Evolutionary conservation across 495 filamentous ascomycete species (phyloP), one percentile per base, ranked within the genome.

Genomic region (Cercophora samala): DNA sequence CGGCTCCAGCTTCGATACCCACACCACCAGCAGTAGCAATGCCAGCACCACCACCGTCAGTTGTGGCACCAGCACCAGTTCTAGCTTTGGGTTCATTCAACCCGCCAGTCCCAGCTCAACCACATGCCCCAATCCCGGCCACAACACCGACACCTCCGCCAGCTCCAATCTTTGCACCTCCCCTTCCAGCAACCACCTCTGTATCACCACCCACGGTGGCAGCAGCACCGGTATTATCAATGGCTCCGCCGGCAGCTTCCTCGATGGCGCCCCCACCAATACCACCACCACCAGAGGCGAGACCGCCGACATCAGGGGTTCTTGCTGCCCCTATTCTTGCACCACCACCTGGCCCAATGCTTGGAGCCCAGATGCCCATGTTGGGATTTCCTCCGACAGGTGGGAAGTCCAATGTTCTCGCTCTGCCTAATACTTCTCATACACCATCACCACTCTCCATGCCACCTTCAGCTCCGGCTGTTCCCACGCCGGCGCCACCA

Each of bases 361-460:
- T 72, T 5, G 69, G 73, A 19, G 66, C 66, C 1, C 67, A 68
- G 42, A 70, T 72, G 64, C 66, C 69, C 11, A 71, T 72, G 62
- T 55, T 71, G 24, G 73, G 71, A 17, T 70, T 73, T 21, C 55
- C 69, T 0, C 53, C 56, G 23, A n/a, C 65, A 13, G 65, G 63
- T 3, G 60, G 64, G 25, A 76, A 70, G 37, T 79, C 78, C 25
- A 77, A 77, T 54, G 72, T 80, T 18, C 80, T 83, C 24, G 81
- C 81, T 21, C 72, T 72, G 8, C 81, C 81, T 15, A 82, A 82
- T 61, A 77, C 81, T 17, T 69, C 75, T 25, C 79, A 78, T 63
- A 73, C 75, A 55, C 73, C 74, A 53, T 79, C 78, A 5, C 75
- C 79, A 55, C 72, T 80, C n/a, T 79, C 80, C 26, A 24, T 66